Conservation (phyloP, 768 basidiomycete species). For the Phlegmacium glaucopus region DNA sequence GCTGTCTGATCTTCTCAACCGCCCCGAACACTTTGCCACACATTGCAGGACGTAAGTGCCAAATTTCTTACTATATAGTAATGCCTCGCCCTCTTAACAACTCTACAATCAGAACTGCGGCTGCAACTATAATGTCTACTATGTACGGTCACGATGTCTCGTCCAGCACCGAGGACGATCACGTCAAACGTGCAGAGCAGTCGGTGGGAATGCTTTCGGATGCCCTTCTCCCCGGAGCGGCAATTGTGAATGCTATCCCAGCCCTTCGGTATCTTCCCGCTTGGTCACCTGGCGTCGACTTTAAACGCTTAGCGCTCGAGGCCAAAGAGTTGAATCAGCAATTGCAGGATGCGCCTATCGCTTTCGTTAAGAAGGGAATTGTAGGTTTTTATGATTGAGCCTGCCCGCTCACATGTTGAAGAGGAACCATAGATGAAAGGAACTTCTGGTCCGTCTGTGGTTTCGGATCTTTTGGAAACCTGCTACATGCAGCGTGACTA, state of each 20-base stretch:
- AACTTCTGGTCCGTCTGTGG: constrained; percentile 11
- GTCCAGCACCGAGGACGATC: constrained; percentile 7
- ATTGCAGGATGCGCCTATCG: constrained; percentile 13
- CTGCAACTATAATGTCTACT: constrained; percentile 11
- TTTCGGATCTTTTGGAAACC: constrained; percentile 15
- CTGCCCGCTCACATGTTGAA: background rate
- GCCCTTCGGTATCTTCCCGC: constrained; percentile 12
- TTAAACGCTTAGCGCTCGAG: constrained; percentile 10
- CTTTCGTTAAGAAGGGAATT: constrained; percentile 13
- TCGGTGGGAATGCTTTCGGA: constrained; percentile 1
- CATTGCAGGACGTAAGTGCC: constrained; percentile 14
- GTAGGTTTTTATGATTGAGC: constrained; percentile 3
- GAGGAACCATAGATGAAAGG: constrained; percentile 13
- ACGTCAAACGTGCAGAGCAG: constrained; percentile 7
- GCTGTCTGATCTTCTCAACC: constrained; percentile 22
- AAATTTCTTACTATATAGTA: background rate
- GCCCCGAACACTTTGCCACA: constrained; percentile 12
- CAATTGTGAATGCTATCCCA: constrained; percentile 7
- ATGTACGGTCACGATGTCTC: constrained; percentile 15
- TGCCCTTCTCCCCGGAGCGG: constrained; percentile 1
- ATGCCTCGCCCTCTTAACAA: background rate
- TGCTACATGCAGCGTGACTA: constrained; percentile 14
- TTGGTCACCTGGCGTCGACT: constrained; percentile 17
- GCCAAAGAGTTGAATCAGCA: constrained; percentile 7
- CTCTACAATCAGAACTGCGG: constrained; percentile 3